Conservation (phyloP, 2,329 filamentous ascomycete species). For the Zymoseptoria brevis region DNA sequence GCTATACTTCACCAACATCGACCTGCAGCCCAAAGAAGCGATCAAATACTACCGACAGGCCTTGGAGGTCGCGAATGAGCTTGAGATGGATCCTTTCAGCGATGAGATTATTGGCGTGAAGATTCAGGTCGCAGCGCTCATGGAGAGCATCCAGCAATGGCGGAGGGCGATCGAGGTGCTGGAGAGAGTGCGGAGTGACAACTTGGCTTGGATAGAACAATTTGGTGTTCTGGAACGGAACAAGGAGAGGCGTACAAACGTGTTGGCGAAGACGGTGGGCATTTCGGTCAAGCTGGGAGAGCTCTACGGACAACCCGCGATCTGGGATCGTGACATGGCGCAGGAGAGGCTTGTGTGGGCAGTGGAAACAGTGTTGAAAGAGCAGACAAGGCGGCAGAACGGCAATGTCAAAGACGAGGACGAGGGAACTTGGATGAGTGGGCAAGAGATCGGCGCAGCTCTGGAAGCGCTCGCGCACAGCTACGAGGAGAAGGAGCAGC, state of each 20-base stretch:
- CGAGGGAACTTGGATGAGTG: slow-evolving; percentile 63
- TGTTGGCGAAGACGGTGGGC: slow-evolving; percentile 66
- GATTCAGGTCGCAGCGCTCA: slow-evolving; percentile 68
- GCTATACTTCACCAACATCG: slow-evolving; percentile 75
- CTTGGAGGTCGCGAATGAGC: slow-evolving; percentile 61
- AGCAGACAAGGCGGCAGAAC: slow-evolving; percentile 57
- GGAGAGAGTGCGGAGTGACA: slow-evolving; percentile 66
- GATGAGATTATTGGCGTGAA: slow-evolving; percentile 87
- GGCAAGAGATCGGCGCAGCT: slow-evolving; percentile 63
- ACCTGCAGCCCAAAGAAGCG: slow-evolving; percentile 65
- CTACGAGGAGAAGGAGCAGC: slow-evolving; percentile 65
- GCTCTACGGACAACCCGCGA: slow-evolving; percentile 68
- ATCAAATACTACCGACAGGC: slow-evolving; percentile 78
- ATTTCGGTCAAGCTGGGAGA: slow-evolving; percentile 78
- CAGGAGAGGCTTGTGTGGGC: slow-evolving; percentile 72
- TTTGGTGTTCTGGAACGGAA: slow-evolving; percentile 35
- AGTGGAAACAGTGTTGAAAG: slow-evolving; percentile 69
- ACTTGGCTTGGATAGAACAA: slow-evolving; percentile 44
- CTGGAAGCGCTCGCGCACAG: slow-evolving; percentile 71
- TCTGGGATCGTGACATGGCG: slow-evolving; percentile 64
- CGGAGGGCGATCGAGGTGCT: slow-evolving; percentile 66
- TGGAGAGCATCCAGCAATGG: slow-evolving; percentile 68
- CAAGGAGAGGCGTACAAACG: slow-evolving; percentile 50
- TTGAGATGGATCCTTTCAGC: slow-evolving; percentile 78
- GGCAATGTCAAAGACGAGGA: slow-evolving; percentile 48